phyloP scores from a whole-genome alignment of 352 stramenopile genomes.

The Blastocystis sp. region DNA sequence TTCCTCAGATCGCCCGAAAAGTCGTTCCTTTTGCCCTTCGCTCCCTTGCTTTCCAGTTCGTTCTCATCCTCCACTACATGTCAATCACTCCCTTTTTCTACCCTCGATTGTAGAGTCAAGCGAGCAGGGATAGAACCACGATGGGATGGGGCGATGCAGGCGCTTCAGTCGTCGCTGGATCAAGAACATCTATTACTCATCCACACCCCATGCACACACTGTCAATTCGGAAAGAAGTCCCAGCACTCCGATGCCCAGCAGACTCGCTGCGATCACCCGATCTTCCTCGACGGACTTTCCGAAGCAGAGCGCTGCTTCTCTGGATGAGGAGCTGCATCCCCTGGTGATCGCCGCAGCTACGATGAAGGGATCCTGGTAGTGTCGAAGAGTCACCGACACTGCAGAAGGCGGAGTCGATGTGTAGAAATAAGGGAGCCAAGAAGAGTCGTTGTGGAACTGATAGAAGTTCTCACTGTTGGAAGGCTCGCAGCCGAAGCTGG shows the following conservation, averaged over 20 bases:
- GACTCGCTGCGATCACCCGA: background rate
- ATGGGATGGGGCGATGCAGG: background rate
- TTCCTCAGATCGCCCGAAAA: background rate
- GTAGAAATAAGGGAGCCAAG: background rate
- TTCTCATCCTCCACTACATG: background rate
- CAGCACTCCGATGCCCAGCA: background rate
- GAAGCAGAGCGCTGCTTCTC: background rate
- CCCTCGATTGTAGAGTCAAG: background rate
- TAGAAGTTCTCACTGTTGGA: background rate
- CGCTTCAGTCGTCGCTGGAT: background rate
- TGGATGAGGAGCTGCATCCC: background rate
- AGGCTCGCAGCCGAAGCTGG: conserved; percentile 1
- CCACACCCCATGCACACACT: background rate
- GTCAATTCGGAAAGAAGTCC: background rate
- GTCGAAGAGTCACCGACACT: background rate
- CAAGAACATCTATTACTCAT: background rate
- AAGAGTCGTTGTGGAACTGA: background rate
- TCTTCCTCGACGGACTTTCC: background rate
- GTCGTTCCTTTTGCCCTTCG: background rate
- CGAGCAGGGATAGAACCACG: background rate
- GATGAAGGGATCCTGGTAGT: conserved; percentile 40
- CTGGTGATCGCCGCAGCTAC: background rate
- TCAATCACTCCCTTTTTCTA: background rate
- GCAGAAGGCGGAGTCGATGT: background rate
- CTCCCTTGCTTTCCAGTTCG: background rate